Evolutionary conservation across 2,329 filamentous ascomycete genomes (phyloP).

Genomic region (Stemphylium lycopersici): DNA sequence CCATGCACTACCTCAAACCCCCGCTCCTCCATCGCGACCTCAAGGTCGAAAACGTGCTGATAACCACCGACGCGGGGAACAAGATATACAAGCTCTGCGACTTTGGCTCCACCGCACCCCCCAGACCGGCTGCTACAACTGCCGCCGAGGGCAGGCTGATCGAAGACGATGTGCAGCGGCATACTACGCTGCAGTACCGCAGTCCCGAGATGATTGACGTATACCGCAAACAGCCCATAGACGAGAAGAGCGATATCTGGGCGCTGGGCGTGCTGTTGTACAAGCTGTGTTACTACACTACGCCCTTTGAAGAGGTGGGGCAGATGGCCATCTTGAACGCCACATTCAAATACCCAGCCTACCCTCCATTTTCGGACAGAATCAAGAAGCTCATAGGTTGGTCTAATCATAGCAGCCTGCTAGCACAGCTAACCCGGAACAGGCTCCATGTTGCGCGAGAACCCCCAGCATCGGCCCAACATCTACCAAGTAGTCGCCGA

Average conservation of each 20-base stretch:
- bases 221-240: constrained; percentile 92
- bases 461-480: constrained; percentile 79
- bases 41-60: constrained; percentile 98
- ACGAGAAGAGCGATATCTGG: constrained; percentile 99
- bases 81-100: constrained; percentile 95
- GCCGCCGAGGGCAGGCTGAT: constrained; percentile 88
- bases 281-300: constrained; percentile 99
- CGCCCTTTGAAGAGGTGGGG: constrained; percentile 95
- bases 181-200: constrained; percentile 95
- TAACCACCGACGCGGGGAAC: constrained; percentile 69
- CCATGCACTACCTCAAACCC: constrained; percentile 98
- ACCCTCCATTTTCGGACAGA: constrained; percentile 87
- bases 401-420: constrained; percentile 34
- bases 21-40: constrained; percentile 90
- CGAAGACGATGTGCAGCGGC: constrained; percentile 95
- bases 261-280: constrained; percentile 93
- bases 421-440: constrained; percentile 22
- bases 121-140: constrained; percentile 82
- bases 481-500: constrained; percentile 93
- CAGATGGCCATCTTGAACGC: constrained; percentile 97
- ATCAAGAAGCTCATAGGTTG: constrained; percentile 88
- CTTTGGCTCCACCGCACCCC: constrained; percentile 89
- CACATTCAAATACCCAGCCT: constrained; percentile 86
- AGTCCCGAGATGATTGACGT: constrained; percentile 99
- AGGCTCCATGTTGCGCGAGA: constrained; percentile 91